A percentile compares a stretch with the other conserved stretches of the same genome.
Conservation (phyloP, 2,329 filamentous ascomycete species). For the Xylariaceae sp. region DNA sequence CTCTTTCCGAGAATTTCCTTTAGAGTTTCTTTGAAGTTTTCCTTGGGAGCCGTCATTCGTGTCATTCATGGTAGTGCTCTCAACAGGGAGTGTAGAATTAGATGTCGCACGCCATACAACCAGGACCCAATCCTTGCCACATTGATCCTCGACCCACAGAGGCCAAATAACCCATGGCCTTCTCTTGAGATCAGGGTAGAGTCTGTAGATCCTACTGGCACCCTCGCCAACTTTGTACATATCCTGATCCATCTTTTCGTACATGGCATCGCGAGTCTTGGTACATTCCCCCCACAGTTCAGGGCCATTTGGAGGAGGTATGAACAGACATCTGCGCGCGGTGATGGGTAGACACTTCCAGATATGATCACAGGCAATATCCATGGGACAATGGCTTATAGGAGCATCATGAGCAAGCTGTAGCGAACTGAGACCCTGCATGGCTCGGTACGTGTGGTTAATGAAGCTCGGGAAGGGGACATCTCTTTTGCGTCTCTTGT, state of each 20-base stretch:
- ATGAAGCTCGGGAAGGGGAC: slow-evolving; percentile 16
- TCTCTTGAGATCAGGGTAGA: slow-evolving; percentile 12
- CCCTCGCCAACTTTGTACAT: background rate
- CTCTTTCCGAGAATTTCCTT: background rate
- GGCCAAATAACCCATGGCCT: slow-evolving; percentile 22
- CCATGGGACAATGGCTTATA: slow-evolving; percentile 14
- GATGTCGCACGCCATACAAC: slow-evolving; percentile 13
- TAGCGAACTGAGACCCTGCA: slow-evolving; percentile 19
- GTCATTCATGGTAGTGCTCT: too few species aligned
- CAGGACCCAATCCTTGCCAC: slow-evolving; percentile 19
- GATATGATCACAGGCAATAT: slow-evolving; percentile 17
- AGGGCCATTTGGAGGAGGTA: slow-evolving; percentile 19
- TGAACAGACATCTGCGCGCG: slow-evolving; percentile 3
- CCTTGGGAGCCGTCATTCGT: too few species aligned
- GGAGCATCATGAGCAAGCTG: slow-evolving; percentile 19
- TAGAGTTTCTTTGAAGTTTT: background rate
- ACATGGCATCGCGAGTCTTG: slow-evolving; percentile 5
- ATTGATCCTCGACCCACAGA: slow-evolving; percentile 24
- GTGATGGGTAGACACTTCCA: slow-evolving; percentile 17
- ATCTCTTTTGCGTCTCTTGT: slow-evolving; percentile 17
- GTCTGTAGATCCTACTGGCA: slow-evolving; percentile 2
- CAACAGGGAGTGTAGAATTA: too few species aligned
- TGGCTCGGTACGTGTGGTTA: slow-evolving; percentile 10
- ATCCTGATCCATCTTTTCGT: slow-evolving; percentile 7
- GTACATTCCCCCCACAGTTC: slow-evolving; percentile 18